Base-by-base conservation (phyloP, 495 filamentous ascomycete species). In the Apiosordaria backusii region DNA sequence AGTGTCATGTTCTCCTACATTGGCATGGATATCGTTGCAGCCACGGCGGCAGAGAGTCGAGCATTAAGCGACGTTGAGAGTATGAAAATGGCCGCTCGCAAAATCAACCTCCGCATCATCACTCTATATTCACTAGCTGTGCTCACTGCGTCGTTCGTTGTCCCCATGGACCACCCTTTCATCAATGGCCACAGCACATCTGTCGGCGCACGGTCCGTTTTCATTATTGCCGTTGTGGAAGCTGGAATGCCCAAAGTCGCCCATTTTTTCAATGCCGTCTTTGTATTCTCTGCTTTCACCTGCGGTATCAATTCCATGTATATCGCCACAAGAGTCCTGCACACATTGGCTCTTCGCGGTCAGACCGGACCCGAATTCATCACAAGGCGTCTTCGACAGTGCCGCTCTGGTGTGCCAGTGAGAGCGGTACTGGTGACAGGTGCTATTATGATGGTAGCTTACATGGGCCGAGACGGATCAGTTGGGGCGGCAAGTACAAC, bases 71-170 rank as follows among this genome's bases (percentile, higher is more conserved):
- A 78, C 54, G 74, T 75, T 1, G 82, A 84, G 66, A 80, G 75
- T 35, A 81, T 84, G 73, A 84, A 84, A 61, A 77, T 84, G 70
- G 80, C 80, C 1, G 78, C 80, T 7, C 73, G 80, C 59, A 84
- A 84, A 63, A 77, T 81, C 55, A 76, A 74, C 22, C 61, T 83
- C 13, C 79, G 82, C 16, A 77, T 84, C 57, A 75, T 81, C 58
- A 70, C 77, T 7, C 67, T 84, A 1, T 84, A 84, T 67, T 62
- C 74, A 4, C 69, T 84, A 9, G 73, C 72, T 6, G 76, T 77
- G 16, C 71, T 84, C 23, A 72, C 74, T 6, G 79, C 75, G 0
- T 79, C 77, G 0, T 79, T 84, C 24, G 76, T 80, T 50, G 80
- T 84, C 0, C 81, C 81, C 2, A 76, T 70, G 52, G 74, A 81